Evolutionary conservation across 768 basidiomycete genomes (phyloP).

Genomic region (Pleurotus ostreatus): DNA sequence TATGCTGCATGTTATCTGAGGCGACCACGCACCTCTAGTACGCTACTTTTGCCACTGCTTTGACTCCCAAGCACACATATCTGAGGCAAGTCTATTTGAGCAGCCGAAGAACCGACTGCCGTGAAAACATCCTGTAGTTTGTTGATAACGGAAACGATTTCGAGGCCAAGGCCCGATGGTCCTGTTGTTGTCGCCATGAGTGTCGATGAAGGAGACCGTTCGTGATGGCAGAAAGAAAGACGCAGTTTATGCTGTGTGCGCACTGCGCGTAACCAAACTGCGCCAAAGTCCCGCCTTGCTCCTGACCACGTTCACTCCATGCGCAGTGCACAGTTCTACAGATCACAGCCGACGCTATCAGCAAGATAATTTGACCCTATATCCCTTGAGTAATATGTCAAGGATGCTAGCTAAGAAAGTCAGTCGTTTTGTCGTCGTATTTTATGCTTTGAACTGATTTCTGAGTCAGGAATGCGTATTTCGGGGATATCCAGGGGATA

Average conservation of each 20-base stretch:
- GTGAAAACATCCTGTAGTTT: constrained; percentile 90
- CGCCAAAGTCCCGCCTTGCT: constrained; percentile 1
- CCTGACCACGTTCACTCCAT: no score
- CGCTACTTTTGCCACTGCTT: constrained; percentile 92
- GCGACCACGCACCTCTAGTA: constrained; percentile 64
- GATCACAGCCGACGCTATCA: no score
- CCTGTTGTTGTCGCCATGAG: constrained; percentile 42
- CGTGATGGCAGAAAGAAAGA: no score
- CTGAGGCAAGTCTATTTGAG: constrained; percentile 86
- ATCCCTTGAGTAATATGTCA: no score
- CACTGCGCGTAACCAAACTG: constrained; percentile 6
- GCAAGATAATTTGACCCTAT: no score
- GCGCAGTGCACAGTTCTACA: no score
- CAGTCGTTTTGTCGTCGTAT: no score
- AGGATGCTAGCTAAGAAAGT: no score
- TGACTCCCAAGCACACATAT: constrained; percentile 90
- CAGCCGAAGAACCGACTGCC: constrained; percentile 73
- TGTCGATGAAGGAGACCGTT: constrained; percentile 9
- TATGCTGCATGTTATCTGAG: not conserved
- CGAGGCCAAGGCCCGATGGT: constrained; percentile 68
- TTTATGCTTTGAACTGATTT: no score
- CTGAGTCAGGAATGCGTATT: no score
- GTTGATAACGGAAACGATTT: constrained; percentile 80
- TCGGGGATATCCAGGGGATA: no score
- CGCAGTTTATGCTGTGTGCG: not conserved